Conservation (phyloP, 2,329 filamentous ascomycete genomes). For the Fusarium sp. region DNA sequence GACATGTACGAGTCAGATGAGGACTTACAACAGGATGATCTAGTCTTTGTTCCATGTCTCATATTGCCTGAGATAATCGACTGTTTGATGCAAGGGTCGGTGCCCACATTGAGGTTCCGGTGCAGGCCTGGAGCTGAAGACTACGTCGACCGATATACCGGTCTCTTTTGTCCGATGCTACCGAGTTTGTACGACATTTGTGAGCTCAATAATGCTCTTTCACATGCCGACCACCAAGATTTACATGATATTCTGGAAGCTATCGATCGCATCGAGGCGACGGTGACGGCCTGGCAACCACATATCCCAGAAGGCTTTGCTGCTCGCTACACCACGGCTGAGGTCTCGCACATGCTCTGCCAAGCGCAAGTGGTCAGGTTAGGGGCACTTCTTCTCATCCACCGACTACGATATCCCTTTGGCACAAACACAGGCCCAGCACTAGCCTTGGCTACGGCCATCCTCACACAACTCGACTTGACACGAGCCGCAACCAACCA, state of each 20-base stretch:
- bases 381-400: constrained; percentile 37
- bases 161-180: constrained; percentile 38
- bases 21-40: background rate
- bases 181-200: constrained; percentile 42
- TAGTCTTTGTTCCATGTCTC: constrained; percentile 37
- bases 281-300: constrained; percentile 36
- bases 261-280: constrained; percentile 22
- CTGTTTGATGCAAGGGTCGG: constrained; percentile 35
- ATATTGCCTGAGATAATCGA: constrained; percentile 38
- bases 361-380: constrained; percentile 41
- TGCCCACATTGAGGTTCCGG: constrained; percentile 37
- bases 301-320: constrained; percentile 34
- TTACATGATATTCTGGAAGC: background rate
- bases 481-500: constrained; percentile 17
- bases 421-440: constrained; percentile 31
- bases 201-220: constrained; percentile 32
- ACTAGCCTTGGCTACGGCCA: constrained; percentile 30
- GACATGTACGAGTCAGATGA: constrained; percentile 23
- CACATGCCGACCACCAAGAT: constrained; percentile 1
- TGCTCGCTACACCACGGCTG: constrained; percentile 26
- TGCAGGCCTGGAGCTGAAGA: background rate
- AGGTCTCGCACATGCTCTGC: constrained; percentile 44
- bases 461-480: constrained; percentile 39
- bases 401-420: constrained; percentile 38
- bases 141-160: constrained; percentile 41